These are phyloP conservation scores for Macrophomina tecta DNA, from an alignment of 2,329 filamentous ascomycete genomes.

Conservation along the genomic window DNA sequence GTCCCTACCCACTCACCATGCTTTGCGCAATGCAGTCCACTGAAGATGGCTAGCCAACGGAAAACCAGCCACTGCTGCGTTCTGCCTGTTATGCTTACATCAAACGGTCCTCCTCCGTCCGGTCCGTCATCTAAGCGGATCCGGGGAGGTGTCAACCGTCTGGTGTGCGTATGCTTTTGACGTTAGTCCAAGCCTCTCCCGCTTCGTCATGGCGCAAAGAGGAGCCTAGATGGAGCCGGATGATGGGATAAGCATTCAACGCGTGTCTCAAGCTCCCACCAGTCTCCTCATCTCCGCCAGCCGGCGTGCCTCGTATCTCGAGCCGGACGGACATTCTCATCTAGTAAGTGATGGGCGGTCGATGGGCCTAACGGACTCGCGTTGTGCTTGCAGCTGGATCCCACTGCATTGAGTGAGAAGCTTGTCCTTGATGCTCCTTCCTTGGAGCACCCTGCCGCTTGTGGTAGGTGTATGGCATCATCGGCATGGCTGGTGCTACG, in stretches of 20 bases:
- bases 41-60: conserved; percentile 11
- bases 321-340: conserved; percentile 13
- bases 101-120: conserved; percentile 17
- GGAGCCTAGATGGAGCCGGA: not conserved
- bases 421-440: not conserved
- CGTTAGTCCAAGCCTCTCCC: conserved; percentile 9
- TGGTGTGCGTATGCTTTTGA: not conserved
- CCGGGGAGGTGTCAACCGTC: conserved; percentile 1
- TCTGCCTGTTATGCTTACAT: conserved; percentile 10
- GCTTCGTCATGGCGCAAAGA: not conserved
- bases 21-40: not conserved
- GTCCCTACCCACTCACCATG: not conserved
- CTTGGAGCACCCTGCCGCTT: not conserved
- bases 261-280: conserved; percentile 5
- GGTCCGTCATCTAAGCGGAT: not conserved
- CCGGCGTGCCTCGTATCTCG: conserved; percentile 10
- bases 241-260: conserved; percentile 1
- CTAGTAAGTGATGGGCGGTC: conserved; percentile 19
- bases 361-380: not conserved
- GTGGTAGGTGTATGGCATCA: not conserved
- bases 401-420: not conserved
- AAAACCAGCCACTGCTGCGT: conserved; percentile 15
- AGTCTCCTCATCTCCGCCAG: not conserved
- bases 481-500: not conserved
- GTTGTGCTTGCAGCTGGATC: not conserved